Base-by-base conservation (phyloP, 179 eudicot genomes). In the Beta lomatogona region DNA sequence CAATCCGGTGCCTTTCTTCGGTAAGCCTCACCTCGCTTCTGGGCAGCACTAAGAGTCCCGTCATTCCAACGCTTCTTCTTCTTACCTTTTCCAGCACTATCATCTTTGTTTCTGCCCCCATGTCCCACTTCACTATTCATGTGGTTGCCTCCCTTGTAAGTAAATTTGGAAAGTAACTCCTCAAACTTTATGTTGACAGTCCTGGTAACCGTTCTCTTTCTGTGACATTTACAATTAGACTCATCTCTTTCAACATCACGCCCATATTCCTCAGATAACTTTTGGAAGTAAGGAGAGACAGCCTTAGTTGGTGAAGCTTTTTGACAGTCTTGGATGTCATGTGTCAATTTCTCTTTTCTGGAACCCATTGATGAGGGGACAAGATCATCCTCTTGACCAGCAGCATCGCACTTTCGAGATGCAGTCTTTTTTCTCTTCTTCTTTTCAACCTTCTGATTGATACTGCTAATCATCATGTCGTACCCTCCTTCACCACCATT, bases 11-110 rank as follows among this genome's bases (percentile, higher is more conserved):
- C 77, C 83, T 74, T 90, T 82, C 92, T 89, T 81, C 55, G 66
- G 78, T 94, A 95, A 75, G 99, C 97, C 54, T 89, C 91, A 60
- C 82, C 85, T 80, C 64, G 48, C 82, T 84, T 92, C 87, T 91
- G 89, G 15, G 70, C 80, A 65, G 89, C 87, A 82, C 88, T 83
- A 64, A 94, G 87, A 63, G 14, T 13, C 7, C 65, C 69, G 36
- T 19, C 52, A 45, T 5, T 44, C 31, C 55, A 48, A 57, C 69
- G 82, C 68, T 58, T 14, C 46, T 22, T 70, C 65, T 74, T 65
- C 79, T 75, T 60, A 18, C 74, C 59, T 71, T 87, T 78, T 53
- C 11, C 77, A 57, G 44, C 71, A 65, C 64, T 44, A 64, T 81
- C 81, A 80, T 66, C 58, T 61, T 48, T 70, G 10, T 71, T 58